Evolutionary conservation across 1,139 yeast genomes (phyloP), one percentile per base, ranked within the genome.

Genomic region (Suhomyces yuchorum): DNA sequence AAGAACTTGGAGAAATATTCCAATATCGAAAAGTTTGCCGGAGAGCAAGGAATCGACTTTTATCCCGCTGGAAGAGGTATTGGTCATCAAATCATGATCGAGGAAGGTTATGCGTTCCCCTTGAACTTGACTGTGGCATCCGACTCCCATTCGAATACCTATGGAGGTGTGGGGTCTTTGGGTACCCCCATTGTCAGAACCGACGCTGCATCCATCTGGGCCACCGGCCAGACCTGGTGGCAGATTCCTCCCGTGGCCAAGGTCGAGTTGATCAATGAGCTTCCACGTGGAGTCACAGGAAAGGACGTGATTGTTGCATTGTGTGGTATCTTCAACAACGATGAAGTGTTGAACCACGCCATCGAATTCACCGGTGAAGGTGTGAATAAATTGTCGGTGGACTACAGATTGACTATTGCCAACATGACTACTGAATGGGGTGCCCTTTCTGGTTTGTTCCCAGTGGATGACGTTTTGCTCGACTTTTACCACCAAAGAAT

Each of bases 371-470:
- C 86, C 8, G 99, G 98, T 48, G 96, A 87, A 51, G 95, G 93
- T 37, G 77, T 93, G 22, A 73, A 78, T 37, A 77, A 81, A 53
- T 75, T 93, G 51, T 77, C 96, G 1, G 81, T 93, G 37, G 99
- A 93, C 67, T 92, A 89, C 69, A 82, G 99, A 65, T 78, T 93
- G 56, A 93, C 99, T 19, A 92, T 93, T 57, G 99, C 99, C 48
- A 93, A 93, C 65, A 93, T 93, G 99, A 93, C 99, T 44, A 93
- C 99, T 37, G 99, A 93, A 70, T 93, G 99, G 99, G 99, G 99
- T 59, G 99, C 99, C 1, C 76, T 93, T 14, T 87, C 97, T 5
- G 99, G 99, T 39, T 73, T 93, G 51, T 93, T 93, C 81, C 98
- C 99, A 4, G 91, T 93, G 18, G 99, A 93, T 65, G 75, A 81